These are phyloP conservation scores for Lolium perenne DNA, from an alignment of 176 grass and related monocot species.

Conservation along the genomic window DNA sequence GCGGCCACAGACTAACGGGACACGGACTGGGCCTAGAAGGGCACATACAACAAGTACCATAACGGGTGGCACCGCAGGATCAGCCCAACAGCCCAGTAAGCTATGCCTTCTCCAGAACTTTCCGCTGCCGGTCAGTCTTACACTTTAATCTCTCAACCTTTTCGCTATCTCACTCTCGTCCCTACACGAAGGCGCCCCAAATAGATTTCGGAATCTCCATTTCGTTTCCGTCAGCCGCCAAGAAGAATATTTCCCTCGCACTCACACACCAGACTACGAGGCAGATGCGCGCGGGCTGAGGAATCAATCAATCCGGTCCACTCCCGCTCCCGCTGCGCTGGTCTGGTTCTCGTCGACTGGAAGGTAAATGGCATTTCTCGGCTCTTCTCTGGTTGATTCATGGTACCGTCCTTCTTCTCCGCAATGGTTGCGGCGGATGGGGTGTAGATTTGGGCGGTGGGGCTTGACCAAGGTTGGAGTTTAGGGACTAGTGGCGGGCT, in stretches of 20 bases:
- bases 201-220: slow-evolving; percentile 37
- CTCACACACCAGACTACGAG: not conserved
- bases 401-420: not conserved
- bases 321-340: not conserved
- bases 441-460: slow-evolving; percentile 36
- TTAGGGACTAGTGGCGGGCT: not conserved
- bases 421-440: not conserved
- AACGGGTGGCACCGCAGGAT: not conserved
- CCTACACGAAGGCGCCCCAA: slow-evolving; percentile 8
- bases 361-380: slow-evolving; percentile 46
- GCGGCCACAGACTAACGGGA: not conserved
- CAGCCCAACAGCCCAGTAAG: not conserved
- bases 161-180: not conserved
- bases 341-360: slow-evolving; percentile 6
- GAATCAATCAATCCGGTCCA: slow-evolving; percentile 37
- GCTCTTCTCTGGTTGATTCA: not conserved
- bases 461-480: not conserved
- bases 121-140: not conserved
- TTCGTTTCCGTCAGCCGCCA: slow-evolving; percentile 43
- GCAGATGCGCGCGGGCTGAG: slow-evolving; percentile 5
- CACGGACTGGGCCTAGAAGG: not conserved
- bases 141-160: not conserved
- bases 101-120: not conserved
- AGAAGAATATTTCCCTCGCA: not conserved
- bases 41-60: not conserved